Evolutionary conservation across 768 basidiomycete species (phyloP).

Genomic region (Hypholoma fasciculare): DNA sequence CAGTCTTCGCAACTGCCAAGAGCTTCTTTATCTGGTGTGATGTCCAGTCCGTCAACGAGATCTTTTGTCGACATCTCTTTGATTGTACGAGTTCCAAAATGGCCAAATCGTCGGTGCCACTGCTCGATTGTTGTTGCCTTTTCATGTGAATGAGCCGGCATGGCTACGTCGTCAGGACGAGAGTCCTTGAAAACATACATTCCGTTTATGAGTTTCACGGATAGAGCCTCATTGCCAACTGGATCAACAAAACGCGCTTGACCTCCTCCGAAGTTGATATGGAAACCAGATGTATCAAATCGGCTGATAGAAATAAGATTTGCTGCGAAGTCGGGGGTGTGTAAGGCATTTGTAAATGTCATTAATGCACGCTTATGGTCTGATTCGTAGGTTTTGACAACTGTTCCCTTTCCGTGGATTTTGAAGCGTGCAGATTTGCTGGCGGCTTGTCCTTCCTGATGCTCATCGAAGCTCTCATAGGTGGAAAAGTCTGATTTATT

Average conservation of each 20-base stretch:
- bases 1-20: not conserved
- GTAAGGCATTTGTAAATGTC: not conserved
- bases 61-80: no score
- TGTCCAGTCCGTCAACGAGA: no score
- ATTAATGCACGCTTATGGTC: not conserved
- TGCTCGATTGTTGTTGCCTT: no score
- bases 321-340: not conserved
- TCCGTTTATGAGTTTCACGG: no score
- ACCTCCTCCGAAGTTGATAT: not conserved
- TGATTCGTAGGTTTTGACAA: not conserved
- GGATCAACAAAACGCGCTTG: not conserved
- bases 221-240: not conserved
- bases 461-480: no score
- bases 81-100: no score
- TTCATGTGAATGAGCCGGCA: no score
- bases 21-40: not conserved
- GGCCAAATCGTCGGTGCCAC: no score
- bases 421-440: not conserved
- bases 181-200: no score
- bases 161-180: no score
- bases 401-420: not conserved
- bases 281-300: not conserved
- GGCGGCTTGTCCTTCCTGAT: not conserved
- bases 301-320: not conserved
- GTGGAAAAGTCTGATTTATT: not conserved